Evolutionary conservation across 345 rosid species (phyloP).

Genomic region (Eucalyptus curtisii): DNA sequence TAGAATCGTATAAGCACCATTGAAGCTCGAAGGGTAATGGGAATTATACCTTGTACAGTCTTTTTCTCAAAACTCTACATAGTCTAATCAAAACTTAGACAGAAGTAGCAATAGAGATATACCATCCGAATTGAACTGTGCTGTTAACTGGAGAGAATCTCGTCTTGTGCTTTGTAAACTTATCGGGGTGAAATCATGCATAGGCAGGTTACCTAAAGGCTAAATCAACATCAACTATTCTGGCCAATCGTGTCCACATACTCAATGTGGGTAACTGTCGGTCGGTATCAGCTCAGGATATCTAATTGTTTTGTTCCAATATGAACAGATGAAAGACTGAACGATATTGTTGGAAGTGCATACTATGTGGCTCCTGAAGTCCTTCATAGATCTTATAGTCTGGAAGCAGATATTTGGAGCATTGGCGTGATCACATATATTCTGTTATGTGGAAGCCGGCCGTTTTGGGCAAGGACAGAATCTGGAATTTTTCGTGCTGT

Average conservation of each 20-base stretch:
- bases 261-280: neutral
- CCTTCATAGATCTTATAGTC: slow-evolving; percentile 83
- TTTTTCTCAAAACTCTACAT: neutral
- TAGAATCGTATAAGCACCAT: neutral
- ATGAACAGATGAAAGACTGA: slow-evolving; percentile 81
- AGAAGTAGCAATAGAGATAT: neutral
- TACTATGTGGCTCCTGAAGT: slow-evolving; percentile 99
- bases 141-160: neutral
- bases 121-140: neutral
- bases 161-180: neutral
- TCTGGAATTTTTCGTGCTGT: slow-evolving; percentile 95
- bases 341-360: slow-evolving; percentile 97
- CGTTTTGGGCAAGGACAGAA: slow-evolving; percentile 92
- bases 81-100: neutral
- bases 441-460: slow-evolving; percentile 92
- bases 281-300: neutral
- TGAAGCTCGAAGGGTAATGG: neutral
- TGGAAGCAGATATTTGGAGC: slow-evolving; percentile 99
- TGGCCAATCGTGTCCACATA: neutral
- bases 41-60: neutral
- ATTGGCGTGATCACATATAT: slow-evolving; percentile 88
- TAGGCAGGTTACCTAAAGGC: neutral
- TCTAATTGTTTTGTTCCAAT: neutral
- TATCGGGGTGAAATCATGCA: neutral
- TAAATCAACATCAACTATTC: neutral